These are phyloP conservation scores for Gymnopus androsaceus DNA, from an alignment of 1,284 basidiomycete species.

Conservation along the genomic window DNA sequence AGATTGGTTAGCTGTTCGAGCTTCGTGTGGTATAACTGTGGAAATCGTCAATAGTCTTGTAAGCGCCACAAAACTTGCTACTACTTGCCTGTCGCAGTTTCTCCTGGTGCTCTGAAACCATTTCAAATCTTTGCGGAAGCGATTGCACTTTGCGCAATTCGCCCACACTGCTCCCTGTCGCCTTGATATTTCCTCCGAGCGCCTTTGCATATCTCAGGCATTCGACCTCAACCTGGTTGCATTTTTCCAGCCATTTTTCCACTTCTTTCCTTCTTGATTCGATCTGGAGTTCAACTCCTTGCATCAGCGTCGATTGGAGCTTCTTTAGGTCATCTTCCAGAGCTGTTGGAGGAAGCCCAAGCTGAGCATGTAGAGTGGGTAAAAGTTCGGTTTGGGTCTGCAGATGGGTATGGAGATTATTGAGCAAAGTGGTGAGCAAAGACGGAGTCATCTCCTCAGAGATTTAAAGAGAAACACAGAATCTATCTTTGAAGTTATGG, in stretches of 20 bases:
- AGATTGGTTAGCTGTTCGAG: constrained; percentile 72
- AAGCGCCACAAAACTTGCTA: constrained; percentile 8
- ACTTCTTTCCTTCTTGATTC: constrained; percentile 68
- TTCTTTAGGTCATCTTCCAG: constrained; percentile 72
- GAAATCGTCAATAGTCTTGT: neutral
- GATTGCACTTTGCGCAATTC: constrained; percentile 63
- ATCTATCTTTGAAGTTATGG: too few relatives aligned
- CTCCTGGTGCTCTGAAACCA: constrained; percentile 67
- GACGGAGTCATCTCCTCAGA: constrained; percentile 1
- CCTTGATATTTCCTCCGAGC: constrained; percentile 70
- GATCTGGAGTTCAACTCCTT: constrained; percentile 71
- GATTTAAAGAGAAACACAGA: too few relatives aligned
- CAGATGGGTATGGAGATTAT: constrained; percentile 75
- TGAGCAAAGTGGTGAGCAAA: constrained; percentile 62
- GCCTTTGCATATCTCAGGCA: constrained; percentile 66
- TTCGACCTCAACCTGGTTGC: constrained; percentile 59
- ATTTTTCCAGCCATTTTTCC: constrained; percentile 66
- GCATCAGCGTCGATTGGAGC: constrained; percentile 66
- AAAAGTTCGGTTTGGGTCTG: constrained; percentile 75
- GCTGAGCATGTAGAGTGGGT: constrained; percentile 70
- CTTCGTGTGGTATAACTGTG: constrained; percentile 78
- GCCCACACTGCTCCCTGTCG: constrained; percentile 53
- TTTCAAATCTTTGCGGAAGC: constrained; percentile 67
- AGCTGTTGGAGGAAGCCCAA: constrained; percentile 72
- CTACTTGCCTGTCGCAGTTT: constrained; percentile 69